A percentile compares a stretch with the other conserved stretches of the same genome.
phyloP scores from a whole-genome alignment of 768 basidiomycete species.

The Tulasnella calospora region DNA sequence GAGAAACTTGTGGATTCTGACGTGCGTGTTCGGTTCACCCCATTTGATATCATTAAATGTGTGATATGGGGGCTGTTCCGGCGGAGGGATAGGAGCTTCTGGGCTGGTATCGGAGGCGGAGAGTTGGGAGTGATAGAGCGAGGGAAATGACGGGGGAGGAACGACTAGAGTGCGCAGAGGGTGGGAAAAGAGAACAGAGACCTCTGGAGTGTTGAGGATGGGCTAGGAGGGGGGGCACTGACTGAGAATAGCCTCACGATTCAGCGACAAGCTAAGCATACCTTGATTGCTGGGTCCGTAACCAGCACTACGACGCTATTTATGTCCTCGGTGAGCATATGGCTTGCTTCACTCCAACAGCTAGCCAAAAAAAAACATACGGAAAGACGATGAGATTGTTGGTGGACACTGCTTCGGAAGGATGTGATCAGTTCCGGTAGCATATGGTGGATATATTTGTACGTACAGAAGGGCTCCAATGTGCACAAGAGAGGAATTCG shows the following conservation, averaged over 20 bases:
- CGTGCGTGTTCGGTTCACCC: slow-evolving; percentile 42
- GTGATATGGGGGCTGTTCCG: slow-evolving; percentile 50
- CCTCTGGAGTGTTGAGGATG: slow-evolving; percentile 72
- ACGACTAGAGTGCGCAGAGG: slow-evolving; percentile 68
- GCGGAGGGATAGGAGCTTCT: slow-evolving; percentile 34
- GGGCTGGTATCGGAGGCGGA: slow-evolving; percentile 27
- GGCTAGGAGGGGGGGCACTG: slow-evolving; percentile 46
- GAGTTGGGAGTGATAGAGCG: slow-evolving; percentile 36
- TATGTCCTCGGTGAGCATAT: not conserved
- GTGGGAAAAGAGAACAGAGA: slow-evolving; percentile 77
- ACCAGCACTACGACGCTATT: slow-evolving; percentile 78
- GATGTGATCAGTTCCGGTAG: not conserved
- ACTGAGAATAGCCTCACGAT: not conserved
- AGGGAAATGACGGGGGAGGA: slow-evolving; percentile 33
- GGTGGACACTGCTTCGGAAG: slow-evolving; percentile 46
- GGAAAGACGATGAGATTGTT: slow-evolving; percentile 75
- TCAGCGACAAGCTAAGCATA: slow-evolving; percentile 32
- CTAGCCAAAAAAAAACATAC: slow-evolving; percentile 47
- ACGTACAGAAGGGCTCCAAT: slow-evolving; percentile 59
- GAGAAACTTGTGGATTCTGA: slow-evolving; percentile 71
- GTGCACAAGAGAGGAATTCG: slow-evolving; percentile 73
- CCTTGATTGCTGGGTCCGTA: slow-evolving; percentile 68
- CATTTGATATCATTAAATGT: slow-evolving; percentile 53
- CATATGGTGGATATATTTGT: not conserved
- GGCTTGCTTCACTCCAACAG: not conserved